phyloP scores from a whole-genome alignment of 179 eudicot species.

The Nepenthes alata region DNA sequence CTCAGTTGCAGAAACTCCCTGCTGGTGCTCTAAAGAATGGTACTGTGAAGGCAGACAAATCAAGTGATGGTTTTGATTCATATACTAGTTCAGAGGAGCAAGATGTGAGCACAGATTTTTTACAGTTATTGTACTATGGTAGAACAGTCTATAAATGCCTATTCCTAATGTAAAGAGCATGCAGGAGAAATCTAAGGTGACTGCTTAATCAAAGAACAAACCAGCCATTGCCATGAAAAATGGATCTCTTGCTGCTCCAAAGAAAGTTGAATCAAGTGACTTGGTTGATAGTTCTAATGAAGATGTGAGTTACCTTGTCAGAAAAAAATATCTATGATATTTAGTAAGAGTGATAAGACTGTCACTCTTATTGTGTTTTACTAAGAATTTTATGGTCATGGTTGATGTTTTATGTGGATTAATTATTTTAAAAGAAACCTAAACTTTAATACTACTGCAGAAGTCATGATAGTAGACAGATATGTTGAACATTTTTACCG shows the following conservation, averaged over 20 bases:
- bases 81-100: slow-evolving; percentile 15
- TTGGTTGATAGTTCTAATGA: slow-evolving; percentile 21
- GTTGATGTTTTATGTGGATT: no score
- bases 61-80: slow-evolving; percentile 28
- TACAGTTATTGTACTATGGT: background rate
- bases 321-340: no score
- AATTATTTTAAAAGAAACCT: no score
- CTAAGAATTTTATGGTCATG: no score
- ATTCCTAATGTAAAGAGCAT: background rate
- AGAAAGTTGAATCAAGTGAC: slow-evolving; percentile 31
- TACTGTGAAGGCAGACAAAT: slow-evolving; percentile 27
- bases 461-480: no score
- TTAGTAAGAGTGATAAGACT: no score
- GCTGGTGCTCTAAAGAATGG: slow-evolving; percentile 28
- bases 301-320: background rate
- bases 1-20: slow-evolving; percentile 12
- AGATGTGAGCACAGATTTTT: slow-evolving; percentile 5
- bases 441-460: no score
- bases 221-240: slow-evolving; percentile 23
- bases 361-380: no score
- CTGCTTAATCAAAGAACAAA: slow-evolving; percentile 12
- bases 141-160: background rate
- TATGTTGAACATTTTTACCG: no score
- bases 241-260: slow-evolving; percentile 23
- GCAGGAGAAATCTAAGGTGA: slow-evolving; percentile 11